Conservation (phyloP, 805 yeast genomes). For the Teunomyces aglyptinius region DNA sequence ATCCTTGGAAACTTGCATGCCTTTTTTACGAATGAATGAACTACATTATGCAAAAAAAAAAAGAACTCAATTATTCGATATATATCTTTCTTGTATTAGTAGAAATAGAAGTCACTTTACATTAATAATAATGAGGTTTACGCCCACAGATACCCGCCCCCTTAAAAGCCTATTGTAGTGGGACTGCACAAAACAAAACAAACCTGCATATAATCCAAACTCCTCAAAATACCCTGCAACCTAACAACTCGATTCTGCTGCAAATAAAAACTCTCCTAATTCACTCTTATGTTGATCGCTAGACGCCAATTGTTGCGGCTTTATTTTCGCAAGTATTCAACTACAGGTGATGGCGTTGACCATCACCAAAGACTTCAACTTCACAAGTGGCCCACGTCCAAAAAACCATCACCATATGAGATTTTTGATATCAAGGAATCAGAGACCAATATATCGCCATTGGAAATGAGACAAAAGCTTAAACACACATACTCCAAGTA, state of each 20-base stretch:
- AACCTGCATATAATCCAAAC: too few species aligned
- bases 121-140: too few species aligned
- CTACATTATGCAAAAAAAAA: conserved; percentile 4
- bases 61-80: background rate
- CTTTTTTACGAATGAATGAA: conserved; percentile 3
- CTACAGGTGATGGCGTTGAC: conserved; percentile 10
- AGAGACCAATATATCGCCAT: conserved; percentile 40
- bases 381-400: conserved; percentile 56
- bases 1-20: background rate
- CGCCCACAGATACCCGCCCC: background rate
- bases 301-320: background rate
- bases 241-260: background rate
- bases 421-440: conserved; percentile 43
- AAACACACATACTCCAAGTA: conserved; percentile 31
- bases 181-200: background rate
- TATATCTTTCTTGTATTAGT: background rate
- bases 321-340: background rate
- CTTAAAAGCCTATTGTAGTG: background rate
- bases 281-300: background rate
- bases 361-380: conserved; percentile 26
- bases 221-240: too few species aligned
- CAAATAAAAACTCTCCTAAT: background rate
- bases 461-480: conserved; percentile 50
- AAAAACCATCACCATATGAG: conserved; percentile 68
- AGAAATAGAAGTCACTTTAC: background rate